Percentiles rank a stretch among this genome's conserved stretches.
phyloP scores from a whole-genome alignment of 2,329 filamentous ascomycete genomes.

The Penicillium brevicompactum region DNA sequence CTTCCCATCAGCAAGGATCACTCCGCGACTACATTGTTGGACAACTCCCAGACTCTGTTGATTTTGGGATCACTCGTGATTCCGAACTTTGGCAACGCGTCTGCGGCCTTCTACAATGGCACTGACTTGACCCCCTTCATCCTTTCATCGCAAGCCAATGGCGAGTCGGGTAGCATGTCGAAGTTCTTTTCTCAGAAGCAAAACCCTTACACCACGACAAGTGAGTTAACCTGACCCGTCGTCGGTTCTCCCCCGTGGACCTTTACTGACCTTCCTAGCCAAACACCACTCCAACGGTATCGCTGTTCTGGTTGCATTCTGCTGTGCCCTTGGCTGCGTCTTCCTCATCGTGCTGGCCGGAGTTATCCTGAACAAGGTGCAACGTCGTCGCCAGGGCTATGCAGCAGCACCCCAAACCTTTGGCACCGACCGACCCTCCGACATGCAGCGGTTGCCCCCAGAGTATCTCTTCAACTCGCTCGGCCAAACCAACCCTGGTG shows the following conservation, averaged over 20 bases:
- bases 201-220: conserved; percentile 68
- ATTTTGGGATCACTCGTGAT: conserved; percentile 82
- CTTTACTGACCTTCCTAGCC: conserved; percentile 24
- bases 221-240: conserved; percentile 53
- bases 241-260: conserved; percentile 14
- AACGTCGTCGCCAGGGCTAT: conserved; percentile 51
- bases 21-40: conserved; percentile 63
- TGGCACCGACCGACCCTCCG: conserved; percentile 49
- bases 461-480: conserved; percentile 50
- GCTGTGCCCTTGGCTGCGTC: conserved; percentile 49
- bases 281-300: conserved; percentile 48
- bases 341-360: conserved; percentile 52
- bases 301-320: conserved; percentile 50
- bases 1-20: conserved; percentile 73
- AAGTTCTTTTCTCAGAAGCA: conserved; percentile 81
- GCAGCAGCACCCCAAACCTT: conserved; percentile 46
- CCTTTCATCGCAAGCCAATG: conserved; percentile 69
- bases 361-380: conserved; percentile 51
- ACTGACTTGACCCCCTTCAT: conserved; percentile 76
- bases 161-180: conserved; percentile 71
- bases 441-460: conserved; percentile 49
- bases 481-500: conserved; percentile 36
- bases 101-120: conserved; percentile 86
- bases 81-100: conserved; percentile 75
- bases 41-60: conserved; percentile 71